These are phyloP conservation scores for Euphorbia tirucalli DNA, from an alignment of 345 rosid genomes.

Conservation along the genomic window DNA sequence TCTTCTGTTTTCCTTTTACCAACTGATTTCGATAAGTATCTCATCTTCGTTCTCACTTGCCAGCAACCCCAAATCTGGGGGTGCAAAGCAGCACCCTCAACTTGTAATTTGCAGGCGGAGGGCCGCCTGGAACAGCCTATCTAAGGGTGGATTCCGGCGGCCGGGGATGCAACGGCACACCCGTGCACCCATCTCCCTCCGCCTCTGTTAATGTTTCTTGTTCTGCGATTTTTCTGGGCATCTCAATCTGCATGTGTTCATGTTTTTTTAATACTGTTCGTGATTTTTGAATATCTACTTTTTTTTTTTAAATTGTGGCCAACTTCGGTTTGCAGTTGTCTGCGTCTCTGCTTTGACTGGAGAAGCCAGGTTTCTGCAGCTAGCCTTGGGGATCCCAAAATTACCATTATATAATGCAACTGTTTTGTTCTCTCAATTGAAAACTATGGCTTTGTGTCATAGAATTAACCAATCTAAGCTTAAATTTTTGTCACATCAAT, in stretches of 20 bases:
- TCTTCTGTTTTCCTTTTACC: too few species aligned
- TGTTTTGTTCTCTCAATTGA: background rate
- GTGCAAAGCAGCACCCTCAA: too few species aligned
- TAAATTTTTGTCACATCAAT: constrained; percentile 23
- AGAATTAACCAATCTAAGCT: constrained; percentile 41
- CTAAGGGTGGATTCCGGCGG: too few species aligned
- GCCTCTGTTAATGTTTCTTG: too few species aligned
- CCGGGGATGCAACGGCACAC: too few species aligned
- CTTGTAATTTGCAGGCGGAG: too few species aligned
- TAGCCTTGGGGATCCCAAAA: background rate
- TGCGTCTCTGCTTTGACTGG: background rate
- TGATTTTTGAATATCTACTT: background rate
- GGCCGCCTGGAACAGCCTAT: too few species aligned
- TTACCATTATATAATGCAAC: background rate
- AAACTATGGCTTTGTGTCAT: constrained; percentile 39
- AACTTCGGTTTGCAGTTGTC: background rate
- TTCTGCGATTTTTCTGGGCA: background rate
- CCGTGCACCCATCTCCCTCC: too few species aligned
- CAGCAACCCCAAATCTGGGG: too few species aligned
- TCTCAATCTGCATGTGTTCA: background rate
- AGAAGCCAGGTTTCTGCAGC: background rate
- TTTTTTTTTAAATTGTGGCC: background rate
- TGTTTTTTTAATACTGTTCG: background rate
- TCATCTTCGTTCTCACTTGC: too few species aligned
- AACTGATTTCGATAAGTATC: too few species aligned